Conservation (phyloP, 2,329 filamentous ascomycete genomes). For the Penicillium palitans region DNA sequence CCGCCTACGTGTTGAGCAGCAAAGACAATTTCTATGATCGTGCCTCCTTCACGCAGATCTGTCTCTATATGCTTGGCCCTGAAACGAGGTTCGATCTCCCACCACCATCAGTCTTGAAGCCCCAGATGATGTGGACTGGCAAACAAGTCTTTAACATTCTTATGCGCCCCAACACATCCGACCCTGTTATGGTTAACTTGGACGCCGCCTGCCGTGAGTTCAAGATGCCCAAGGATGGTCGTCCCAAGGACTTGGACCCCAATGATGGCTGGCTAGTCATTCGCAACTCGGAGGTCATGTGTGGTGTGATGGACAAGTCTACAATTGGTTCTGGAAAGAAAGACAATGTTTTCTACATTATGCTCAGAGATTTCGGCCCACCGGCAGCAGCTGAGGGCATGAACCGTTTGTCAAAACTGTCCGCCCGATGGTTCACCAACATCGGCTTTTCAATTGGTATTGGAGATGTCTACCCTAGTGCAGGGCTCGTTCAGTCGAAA, state of each 20-base stretch:
- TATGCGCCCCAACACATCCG: constrained; percentile 84
- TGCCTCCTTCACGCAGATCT: constrained; percentile 83
- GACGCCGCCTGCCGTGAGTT: constrained; percentile 88
- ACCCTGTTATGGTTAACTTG: constrained; percentile 80
- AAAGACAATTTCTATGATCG: constrained; percentile 94
- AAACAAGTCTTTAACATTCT: constrained; percentile 95
- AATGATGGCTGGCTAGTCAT: constrained; percentile 91
- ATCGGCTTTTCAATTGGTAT: constrained; percentile 96
- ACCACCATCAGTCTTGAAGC: constrained; percentile 81
- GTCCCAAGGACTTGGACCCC: constrained; percentile 65
- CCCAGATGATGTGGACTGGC: constrained; percentile 87
- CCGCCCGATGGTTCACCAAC: constrained; percentile 82
- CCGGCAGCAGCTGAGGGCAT: constrained; percentile 86
- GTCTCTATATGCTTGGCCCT: constrained; percentile 89
- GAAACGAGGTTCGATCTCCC: constrained; percentile 78
- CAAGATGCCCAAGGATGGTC: constrained; percentile 42
- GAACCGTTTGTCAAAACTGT: constrained; percentile 90
- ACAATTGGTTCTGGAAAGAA: constrained; percentile 98
- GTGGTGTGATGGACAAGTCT: constrained; percentile 94
- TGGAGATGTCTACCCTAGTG: constrained; percentile 85
- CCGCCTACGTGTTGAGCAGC: constrained; percentile 83
- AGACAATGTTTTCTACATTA: constrained; percentile 95
- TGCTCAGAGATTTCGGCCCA: constrained; percentile 90
- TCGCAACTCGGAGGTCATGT: constrained; percentile 96
- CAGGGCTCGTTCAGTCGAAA: constrained; percentile 69